Conservation (phyloP, 2,329 filamentous ascomycete species). For the Dothiorella sarmentorum region DNA sequence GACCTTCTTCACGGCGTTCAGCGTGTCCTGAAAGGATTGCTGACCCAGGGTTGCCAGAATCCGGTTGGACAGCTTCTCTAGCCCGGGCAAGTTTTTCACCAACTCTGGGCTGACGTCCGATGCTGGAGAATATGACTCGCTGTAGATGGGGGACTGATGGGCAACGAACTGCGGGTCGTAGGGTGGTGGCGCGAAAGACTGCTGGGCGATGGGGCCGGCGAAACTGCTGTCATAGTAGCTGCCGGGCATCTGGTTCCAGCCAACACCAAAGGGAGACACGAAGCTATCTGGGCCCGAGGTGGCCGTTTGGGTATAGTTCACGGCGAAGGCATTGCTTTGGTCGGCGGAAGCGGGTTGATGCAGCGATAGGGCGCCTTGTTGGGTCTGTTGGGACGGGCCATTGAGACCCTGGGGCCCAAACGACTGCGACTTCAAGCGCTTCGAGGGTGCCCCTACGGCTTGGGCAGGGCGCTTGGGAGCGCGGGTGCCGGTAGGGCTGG, state of each 20-base stretch:
- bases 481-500: conserved; percentile 6
- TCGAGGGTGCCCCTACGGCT: conserved; percentile 6
- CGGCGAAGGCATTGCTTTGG: conserved; percentile 15
- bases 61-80: conserved; percentile 50
- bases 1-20: conserved; percentile 54
- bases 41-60: conserved; percentile 57
- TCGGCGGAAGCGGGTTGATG: conserved; percentile 6
- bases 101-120: neutral
- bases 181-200: conserved; percentile 5
- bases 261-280: conserved; percentile 1
- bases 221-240: conserved; percentile 12
- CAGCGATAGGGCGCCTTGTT: neutral
- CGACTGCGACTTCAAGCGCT: conserved; percentile 17
- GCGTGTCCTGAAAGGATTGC: conserved; percentile 54
- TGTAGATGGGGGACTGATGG: conserved; percentile 12
- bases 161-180: conserved; percentile 11
- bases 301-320: conserved; percentile 10
- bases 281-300: conserved; percentile 6
- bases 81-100: neutral
- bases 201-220: conserved; percentile 1
- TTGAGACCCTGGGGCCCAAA: conserved; percentile 3
- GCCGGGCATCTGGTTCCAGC: conserved; percentile 10
- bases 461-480: conserved; percentile 13
- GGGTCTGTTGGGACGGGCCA: neutral
- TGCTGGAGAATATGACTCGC: conserved; percentile 10